Base-by-base conservation (phyloP, 306 rosid species). In the Quercus bicolor region DNA sequence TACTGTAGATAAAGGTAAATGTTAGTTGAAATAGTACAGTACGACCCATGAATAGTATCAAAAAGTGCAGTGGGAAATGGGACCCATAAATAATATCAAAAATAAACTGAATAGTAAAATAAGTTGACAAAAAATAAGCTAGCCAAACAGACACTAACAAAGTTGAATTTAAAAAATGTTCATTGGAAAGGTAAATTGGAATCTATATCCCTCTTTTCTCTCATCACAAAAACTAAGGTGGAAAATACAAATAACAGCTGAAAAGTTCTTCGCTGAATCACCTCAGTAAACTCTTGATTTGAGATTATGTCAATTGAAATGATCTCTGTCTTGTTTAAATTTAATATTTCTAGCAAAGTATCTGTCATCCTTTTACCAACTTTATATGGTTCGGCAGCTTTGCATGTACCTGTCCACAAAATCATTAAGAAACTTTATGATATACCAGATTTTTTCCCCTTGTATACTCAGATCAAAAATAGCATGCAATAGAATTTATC, bases 281-380 rank as follows among this genome's bases (percentile, higher is more conserved):
- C 99, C 99, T 96, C 98, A 15, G 98, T 90, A 83, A 96, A 96
- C 83, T 96, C 99, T 88, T 96, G 99, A 85, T 96, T 96, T 75
- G 99, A 96, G 90, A 96, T 96, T 55, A 96, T 91, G 87, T 93
- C 99, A 78, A 87, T 87, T 18, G 99, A 86, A 74, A 96, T 84
- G 74, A 91, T 86, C 92, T 96, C 99, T 77, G 90, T 93, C 93
- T 96, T 96, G 93, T 91, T 91, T 85, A 96, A 90, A 86, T 96
- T 96, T 88, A 96, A 90, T 76, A 96, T 96, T 87, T 96, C 98
- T 78, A 96, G 89, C 86, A 91, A 77, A 81, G 57, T 83, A 77
- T 88, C 88, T 31, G 99, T 86, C 89, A 85, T 83, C 90, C 81
- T 90, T 93, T 96, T 96, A 86, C 99, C 99, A 83, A 96, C 97